Conservation (phyloP, 2,329 filamentous ascomycete species). For the Conoideocrella luteorostrata region DNA sequence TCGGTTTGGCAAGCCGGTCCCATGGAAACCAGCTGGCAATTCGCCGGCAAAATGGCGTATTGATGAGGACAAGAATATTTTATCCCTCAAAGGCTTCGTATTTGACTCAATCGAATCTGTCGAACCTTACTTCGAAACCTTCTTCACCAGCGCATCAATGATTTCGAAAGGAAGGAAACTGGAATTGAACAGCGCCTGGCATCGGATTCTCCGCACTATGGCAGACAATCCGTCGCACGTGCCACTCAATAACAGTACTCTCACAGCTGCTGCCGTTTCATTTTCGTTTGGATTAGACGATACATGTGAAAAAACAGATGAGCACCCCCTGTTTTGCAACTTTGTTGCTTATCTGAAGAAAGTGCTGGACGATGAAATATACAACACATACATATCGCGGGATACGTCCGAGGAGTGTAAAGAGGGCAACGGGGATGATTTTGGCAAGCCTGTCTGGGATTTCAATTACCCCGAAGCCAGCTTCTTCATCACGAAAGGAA, state of each 20-base stretch:
- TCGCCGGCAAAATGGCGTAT: conserved; percentile 17
- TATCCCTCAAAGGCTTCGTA: conserved; percentile 4
- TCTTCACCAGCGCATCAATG: conserved; percentile 2
- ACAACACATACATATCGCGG: background rate
- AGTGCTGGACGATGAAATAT: conserved; percentile 2
- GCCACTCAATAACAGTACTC: background rate
- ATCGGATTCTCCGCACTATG: conserved; percentile 1
- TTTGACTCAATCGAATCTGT: conserved; percentile 1
- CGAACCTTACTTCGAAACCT: conserved; percentile 5
- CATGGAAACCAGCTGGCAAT: conserved; percentile 13
- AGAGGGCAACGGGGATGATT: conserved; percentile 3
- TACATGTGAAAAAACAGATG: conserved; percentile 2
- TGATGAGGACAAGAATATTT: conserved; percentile 10
- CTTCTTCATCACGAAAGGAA: conserved; percentile 5
- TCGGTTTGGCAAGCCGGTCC: conserved; percentile 18
- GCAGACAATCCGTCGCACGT: background rate
- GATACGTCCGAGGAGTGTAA: background rate
- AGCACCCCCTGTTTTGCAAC: conserved; percentile 1
- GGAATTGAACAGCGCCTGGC: background rate
- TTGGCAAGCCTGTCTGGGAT: conserved; percentile 10
- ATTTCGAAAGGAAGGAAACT: background rate
- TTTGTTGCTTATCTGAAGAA: conserved; percentile 7
- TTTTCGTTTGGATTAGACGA: conserved; percentile 7
- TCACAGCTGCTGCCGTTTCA: conserved; percentile 2
- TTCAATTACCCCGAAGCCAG: conserved; percentile 8